phyloP scores from a whole-genome alignment of 1,284 basidiomycete genomes.

The Volvariella surrecta region DNA sequence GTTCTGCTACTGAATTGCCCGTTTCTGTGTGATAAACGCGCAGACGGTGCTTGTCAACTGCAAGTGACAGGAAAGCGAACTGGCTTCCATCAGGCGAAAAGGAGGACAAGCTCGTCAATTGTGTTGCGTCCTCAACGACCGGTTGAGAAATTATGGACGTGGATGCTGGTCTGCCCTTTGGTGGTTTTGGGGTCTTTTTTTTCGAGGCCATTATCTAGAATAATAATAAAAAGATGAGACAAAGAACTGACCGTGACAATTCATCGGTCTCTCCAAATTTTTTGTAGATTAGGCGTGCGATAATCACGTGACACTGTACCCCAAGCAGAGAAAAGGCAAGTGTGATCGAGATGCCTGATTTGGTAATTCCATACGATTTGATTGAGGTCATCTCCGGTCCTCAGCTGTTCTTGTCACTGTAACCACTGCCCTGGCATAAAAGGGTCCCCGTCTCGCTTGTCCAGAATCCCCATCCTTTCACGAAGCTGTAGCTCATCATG shows the following conservation, averaged over 20 bases:
- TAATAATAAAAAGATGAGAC: background rate
- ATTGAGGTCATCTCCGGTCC: no score
- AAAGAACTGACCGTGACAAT: no score
- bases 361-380: no score
- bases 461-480: conserved; percentile 7
- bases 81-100: conserved; percentile 54
- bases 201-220: conserved; percentile 15
- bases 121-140: conserved; percentile 38
- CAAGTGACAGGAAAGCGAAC: conserved; percentile 60
- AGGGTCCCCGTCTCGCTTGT: no score
- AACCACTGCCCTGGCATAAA: no score
- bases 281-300: conserved; percentile 11
- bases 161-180: conserved; percentile 41
- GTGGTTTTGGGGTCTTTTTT: conserved; percentile 44
- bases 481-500: conserved; percentile 9
- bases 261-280: conserved; percentile 10
- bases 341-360: no score
- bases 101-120: conserved; percentile 39
- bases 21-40: conserved; percentile 56
- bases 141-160: conserved; percentile 56
- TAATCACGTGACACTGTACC: conserved; percentile 7
- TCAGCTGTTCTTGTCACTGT: no score
- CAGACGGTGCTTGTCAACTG: conserved; percentile 68
- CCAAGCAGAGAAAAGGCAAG: no score
- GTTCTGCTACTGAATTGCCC: conserved; percentile 47